Conservation (phyloP, 1,139 yeast species). For the Yamadazyma dendronema region DNA sequence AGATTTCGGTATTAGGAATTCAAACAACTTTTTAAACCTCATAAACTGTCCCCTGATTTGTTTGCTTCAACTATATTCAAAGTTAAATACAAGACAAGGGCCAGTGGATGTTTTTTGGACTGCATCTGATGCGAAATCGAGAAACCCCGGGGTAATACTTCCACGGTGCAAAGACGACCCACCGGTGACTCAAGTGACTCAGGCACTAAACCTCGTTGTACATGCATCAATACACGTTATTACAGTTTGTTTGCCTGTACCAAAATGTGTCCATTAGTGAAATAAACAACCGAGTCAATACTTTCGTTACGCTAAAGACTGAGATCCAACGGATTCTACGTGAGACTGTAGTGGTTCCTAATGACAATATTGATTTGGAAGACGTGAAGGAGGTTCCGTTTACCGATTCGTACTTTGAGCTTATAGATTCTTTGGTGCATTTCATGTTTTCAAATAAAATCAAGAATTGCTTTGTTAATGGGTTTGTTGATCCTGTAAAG, state of each 20-base stretch:
- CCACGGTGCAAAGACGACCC: background rate
- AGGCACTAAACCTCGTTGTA: background rate
- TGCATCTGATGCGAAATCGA: slow-evolving; percentile 2
- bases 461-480: slow-evolving; percentile 23
- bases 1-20: slow-evolving; percentile 3
- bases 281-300: background rate
- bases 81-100: background rate
- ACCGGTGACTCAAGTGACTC: background rate
- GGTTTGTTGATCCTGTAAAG: slow-evolving; percentile 23
- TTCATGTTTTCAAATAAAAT: slow-evolving; percentile 19
- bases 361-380: background rate
- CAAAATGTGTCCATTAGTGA: background rate
- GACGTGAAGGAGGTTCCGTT: background rate
- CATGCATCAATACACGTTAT: too few relatives aligned
- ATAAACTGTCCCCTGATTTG: background rate
- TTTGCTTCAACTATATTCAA: background rate
- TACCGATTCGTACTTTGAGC: slow-evolving; percentile 20
- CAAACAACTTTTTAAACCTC: slow-evolving; percentile 1
- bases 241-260: background rate
- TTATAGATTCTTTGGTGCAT: slow-evolving; percentile 23
- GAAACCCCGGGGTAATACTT: slow-evolving; percentile 11
- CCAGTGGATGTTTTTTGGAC: background rate
- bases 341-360: slow-evolving; percentile 4
- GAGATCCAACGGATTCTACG: background rate
- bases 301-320: background rate